Evolutionary conservation across 2,329 filamentous ascomycete genomes (phyloP), one percentile per base, ranked within the genome.

Genomic region (Alternaria arborescens): DNA sequence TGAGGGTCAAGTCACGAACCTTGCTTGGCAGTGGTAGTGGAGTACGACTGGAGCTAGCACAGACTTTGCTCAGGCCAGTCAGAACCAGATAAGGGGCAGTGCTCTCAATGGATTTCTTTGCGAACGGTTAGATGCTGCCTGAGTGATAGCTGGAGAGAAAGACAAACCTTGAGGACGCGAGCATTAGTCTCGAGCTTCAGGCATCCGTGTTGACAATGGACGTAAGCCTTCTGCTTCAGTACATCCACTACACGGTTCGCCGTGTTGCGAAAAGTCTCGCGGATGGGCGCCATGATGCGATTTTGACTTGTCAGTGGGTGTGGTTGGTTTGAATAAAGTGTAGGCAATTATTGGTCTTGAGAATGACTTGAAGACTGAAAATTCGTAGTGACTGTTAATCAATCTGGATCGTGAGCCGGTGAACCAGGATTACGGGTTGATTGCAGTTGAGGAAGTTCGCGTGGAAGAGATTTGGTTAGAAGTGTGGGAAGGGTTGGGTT

Each of bases 151-250:
- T 4, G 44, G 42, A 26, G 24, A 14, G 18, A 32, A 3, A 26
- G 18, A 43, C 44, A 28, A 41, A 56, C 54, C 36, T 41, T 56
- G 18, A 32, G 22, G 3, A 36, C 28, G 40, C 30, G 43, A 30
- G 11, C 34, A 32, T 59, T 30, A 2, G 50, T 43, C 22, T 59
- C 51, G 16, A 51, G 20, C 5, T 43, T 50, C 7, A 59, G 6
- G 28, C 38, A 43, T 12, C 18, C 36, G 2, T 50, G 36, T 11
- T 55, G 12, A 20, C 40, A 55, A 8, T 30, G 52, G 5, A 48
- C n/a, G 34, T 48, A 24, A 6, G 52, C 43, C 34, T 48, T 48
- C 2, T 54, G 26, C n/a, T 42, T 38, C 26, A 55, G 5, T 12
- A 43, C 36, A 22, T 34, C 22, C 4, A 24, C 28, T 10, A 28